Evolutionary conservation across 2,329 filamentous ascomycete species (phyloP).

Genomic region (Colletotrichum australisinense): DNA sequence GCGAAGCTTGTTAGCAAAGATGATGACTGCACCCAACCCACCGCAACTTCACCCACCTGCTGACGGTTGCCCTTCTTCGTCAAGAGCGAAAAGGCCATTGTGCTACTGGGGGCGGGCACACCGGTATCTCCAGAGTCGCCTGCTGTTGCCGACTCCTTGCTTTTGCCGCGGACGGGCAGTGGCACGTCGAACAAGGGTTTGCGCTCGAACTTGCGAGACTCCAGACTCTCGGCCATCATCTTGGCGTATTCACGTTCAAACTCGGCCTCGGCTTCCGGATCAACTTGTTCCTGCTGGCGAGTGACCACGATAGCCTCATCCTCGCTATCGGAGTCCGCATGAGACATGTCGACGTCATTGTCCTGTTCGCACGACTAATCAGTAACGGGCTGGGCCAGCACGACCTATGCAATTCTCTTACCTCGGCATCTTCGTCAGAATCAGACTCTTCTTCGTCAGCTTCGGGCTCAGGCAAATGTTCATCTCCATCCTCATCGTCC

Average conservation of each 20-base stretch:
- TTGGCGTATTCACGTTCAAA: conserved; percentile 98
- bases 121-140: conserved; percentile 27
- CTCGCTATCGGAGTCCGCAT: conserved; percentile 73
- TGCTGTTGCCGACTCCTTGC: conserved; percentile 41
- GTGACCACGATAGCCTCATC: conserved; percentile 95
- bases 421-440: conserved; percentile 23
- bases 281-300: conserved; percentile 87
- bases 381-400: conserved; percentile 17
- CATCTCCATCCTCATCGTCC: conserved; percentile 80
- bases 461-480: conserved; percentile 70
- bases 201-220: conserved; percentile 95
- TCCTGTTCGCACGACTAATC: conserved; percentile 51
- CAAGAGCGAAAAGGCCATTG: conserved; percentile 96
- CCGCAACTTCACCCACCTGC: conserved; percentile 68
- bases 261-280: conserved; percentile 94
- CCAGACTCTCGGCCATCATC: conserved; percentile 97
- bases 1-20: conserved; percentile 35
- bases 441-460: conserved; percentile 65
- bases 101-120: conserved; percentile 51
- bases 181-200: conserved; percentile 97
- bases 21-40: neutral
- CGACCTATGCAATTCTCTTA: conserved; percentile 30
- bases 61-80: conserved; percentile 97
- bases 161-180: conserved; percentile 83
- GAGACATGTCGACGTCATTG: conserved; percentile 60